Percentiles rank a stretch among this genome's conserved stretches.
Evolutionary conservation across 352 stramenopile genomes (phyloP).

Genomic region (Globisporangium cederbergense): DNA sequence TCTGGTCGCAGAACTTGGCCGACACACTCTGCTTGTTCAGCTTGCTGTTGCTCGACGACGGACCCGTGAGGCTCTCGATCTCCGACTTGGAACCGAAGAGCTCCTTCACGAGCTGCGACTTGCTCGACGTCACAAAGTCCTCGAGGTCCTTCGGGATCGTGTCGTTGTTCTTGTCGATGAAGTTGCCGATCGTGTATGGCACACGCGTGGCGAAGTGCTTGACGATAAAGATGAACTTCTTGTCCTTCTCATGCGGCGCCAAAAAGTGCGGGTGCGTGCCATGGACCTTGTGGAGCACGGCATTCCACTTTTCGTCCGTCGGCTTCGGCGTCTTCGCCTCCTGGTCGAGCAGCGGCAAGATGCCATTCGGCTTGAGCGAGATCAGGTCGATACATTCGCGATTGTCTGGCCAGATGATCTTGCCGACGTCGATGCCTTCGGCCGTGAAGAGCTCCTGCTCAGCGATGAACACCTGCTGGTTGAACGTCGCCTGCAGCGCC

Average conservation of each 20-base stretch:
- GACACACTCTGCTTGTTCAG: slow-evolving; percentile 59
- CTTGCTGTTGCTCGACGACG: slow-evolving; percentile 20
- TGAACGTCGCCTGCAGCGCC: slow-evolving; percentile 85
- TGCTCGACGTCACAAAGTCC: slow-evolving; percentile 84
- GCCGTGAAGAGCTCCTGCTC: slow-evolving; percentile 77
- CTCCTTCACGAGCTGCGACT: slow-evolving; percentile 74
- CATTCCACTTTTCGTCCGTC: slow-evolving; percentile 85
- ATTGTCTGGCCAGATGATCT: slow-evolving; percentile 84
- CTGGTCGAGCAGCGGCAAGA: slow-evolving; percentile 75
- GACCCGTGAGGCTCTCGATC: slow-evolving; percentile 44
- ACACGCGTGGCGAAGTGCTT: slow-evolving; percentile 95
- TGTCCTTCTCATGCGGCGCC: slow-evolving; percentile 80
- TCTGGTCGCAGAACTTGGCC: slow-evolving; percentile 85
- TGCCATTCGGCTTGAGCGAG: slow-evolving; percentile 73
- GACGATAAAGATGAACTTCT: slow-evolving; percentile 94
- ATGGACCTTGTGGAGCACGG: slow-evolving; percentile 78
- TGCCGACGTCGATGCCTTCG: slow-evolving; percentile 82
- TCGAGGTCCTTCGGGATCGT: slow-evolving; percentile 91
- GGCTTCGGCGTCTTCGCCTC: slow-evolving; percentile 80
- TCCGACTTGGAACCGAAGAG: slow-evolving; percentile 71
- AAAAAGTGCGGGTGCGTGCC: slow-evolving; percentile 68
- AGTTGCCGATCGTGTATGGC: slow-evolving; percentile 93
- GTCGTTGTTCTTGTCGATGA: slow-evolving; percentile 97
- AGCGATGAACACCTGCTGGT: slow-evolving; percentile 88
- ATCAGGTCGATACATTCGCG: slow-evolving; percentile 86